Evolutionary conservation across 768 basidiomycete species (phyloP).

Genomic region (Psilocybe cubensis): DNA sequence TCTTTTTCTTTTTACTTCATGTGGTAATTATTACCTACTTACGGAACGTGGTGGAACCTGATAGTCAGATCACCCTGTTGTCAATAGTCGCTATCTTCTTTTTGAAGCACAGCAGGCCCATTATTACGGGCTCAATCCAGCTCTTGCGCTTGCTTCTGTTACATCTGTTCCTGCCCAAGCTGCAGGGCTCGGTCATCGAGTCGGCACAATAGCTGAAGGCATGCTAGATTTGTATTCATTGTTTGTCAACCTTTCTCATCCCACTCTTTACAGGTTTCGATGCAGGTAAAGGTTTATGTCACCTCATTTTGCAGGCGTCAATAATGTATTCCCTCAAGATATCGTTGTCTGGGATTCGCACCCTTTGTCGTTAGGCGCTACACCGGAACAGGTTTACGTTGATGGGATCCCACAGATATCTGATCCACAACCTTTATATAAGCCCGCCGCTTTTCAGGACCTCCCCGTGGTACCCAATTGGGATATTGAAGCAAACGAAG

Average conservation of each 20-base stretch:
- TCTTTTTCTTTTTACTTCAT: background rate
- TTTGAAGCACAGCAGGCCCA: constrained; percentile 75
- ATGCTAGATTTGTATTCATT: constrained; percentile 3
- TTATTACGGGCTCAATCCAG: constrained; percentile 63
- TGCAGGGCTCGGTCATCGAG: constrained; percentile 67
- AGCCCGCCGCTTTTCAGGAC: constrained; percentile 52
- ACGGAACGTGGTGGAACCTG: too few species aligned
- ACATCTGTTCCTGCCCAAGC: constrained; percentile 67
- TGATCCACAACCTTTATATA: constrained; percentile 37
- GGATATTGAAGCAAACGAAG: constrained; percentile 58
- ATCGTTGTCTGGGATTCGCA: constrained; percentile 74
- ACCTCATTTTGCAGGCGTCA: constrained; percentile 1
- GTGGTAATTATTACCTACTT: too few species aligned
- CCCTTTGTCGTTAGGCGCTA: constrained; percentile 78
- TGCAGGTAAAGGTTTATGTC: constrained; percentile 43
- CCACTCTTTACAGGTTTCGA: constrained; percentile 57
- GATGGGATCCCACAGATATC: constrained; percentile 76
- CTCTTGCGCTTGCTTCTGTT: constrained; percentile 62
- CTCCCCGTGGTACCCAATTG: constrained; percentile 60
- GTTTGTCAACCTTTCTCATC: constrained; percentile 1
- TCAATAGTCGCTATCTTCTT: constrained; percentile 67
- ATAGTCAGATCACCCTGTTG: constrained; percentile 60
- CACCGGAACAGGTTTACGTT: constrained; percentile 80
- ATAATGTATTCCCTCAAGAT: constrained; percentile 32
- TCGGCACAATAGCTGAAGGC: constrained; percentile 66